Evolutionary conservation across 176 grass and related monocot species (phyloP), one percentile per base, ranked within the genome.

Genomic region (bread wheat (Triticum aestivum)): DNA sequence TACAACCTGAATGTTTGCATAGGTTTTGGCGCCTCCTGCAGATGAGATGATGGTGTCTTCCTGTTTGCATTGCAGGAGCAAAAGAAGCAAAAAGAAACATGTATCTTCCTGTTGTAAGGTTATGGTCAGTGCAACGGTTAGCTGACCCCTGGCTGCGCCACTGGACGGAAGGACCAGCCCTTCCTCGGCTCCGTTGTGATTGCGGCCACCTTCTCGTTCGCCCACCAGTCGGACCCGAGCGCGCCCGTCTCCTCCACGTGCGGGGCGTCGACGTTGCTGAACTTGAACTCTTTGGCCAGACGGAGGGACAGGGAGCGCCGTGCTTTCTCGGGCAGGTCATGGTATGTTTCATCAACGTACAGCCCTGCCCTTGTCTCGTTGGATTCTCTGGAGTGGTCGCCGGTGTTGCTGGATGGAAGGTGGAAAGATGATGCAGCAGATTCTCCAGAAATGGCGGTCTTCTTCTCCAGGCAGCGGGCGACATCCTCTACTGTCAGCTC

Each of bases 401-500:
- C 69, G 0, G 69, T 81, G 24, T 38, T 45, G 67, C 32, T 86
- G 10, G 90, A 68, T 10, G 82, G 64, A 63, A 91, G 86, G 34
- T 33, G 82, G 18, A 92, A 92, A 54, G 86, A 92, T 79, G 88
- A 37, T 44, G 91, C 33, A 30, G 79, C 74, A 59, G 86, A 70
- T 67, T 95, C 93, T 67, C 86, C 86, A 67, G 89, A 77, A 44
- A 80, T 91, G 12, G 87, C 88, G 1, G 87, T 93, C 61, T 94
- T 96, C 92, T 92, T 96, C 83, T 91, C 91, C 18, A 96, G 86
- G 82, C 97, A 96, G 63, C 97, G 90, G 21, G 90, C 90, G 0
- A 99, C 92, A 34, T 99, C 92, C 88, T 99, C 97, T 7, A 91
- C 90, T 5, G 97, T 99, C 73, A 96, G 61, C 75, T 99, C 97